These are phyloP conservation scores for Phytophthora palmivora DNA, from an alignment of 352 stramenopile species.

Conservation along the genomic window DNA sequence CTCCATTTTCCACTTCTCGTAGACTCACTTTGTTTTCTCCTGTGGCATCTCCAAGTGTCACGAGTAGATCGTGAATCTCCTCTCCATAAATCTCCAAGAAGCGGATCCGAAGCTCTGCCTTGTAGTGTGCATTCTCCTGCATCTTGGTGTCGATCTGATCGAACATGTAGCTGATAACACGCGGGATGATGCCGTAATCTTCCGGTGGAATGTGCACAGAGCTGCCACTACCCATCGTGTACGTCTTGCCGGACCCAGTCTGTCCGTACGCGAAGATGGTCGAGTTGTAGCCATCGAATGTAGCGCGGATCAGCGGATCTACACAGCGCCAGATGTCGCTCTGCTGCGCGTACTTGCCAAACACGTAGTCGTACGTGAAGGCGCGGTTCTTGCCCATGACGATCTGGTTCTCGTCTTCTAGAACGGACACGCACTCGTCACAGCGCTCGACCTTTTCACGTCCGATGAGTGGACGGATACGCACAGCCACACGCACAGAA, in stretches of 20 bases:
- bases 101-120: constrained; percentile 69
- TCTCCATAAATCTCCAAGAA: constrained; percentile 95
- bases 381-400: constrained; percentile 89
- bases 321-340: constrained; percentile 88
- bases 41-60: constrained; percentile 67
- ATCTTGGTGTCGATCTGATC: constrained; percentile 74
- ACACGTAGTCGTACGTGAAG: constrained; percentile 93
- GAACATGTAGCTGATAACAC: constrained; percentile 88
- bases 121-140: constrained; percentile 65
- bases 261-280: constrained; percentile 92
- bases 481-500: constrained; percentile 85
- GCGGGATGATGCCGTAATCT: constrained; percentile 90
- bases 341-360: constrained; percentile 85
- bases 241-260: constrained; percentile 89
- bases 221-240: constrained; percentile 91
- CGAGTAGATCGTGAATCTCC: constrained; percentile 90
- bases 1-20: constrained; percentile 80
- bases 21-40: constrained; percentile 81
- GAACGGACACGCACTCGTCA: constrained; percentile 87
- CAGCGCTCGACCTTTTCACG: constrained; percentile 91
- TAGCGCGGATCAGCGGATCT: constrained; percentile 79
- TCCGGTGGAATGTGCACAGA: constrained; percentile 78
- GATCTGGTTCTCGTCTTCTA: constrained; percentile 85
- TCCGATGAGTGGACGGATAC: constrained; percentile 86
- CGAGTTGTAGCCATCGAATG: constrained; percentile 91